Conservation (phyloP, 805 yeast species). For the Maudiozyma saulgeensis region DNA sequence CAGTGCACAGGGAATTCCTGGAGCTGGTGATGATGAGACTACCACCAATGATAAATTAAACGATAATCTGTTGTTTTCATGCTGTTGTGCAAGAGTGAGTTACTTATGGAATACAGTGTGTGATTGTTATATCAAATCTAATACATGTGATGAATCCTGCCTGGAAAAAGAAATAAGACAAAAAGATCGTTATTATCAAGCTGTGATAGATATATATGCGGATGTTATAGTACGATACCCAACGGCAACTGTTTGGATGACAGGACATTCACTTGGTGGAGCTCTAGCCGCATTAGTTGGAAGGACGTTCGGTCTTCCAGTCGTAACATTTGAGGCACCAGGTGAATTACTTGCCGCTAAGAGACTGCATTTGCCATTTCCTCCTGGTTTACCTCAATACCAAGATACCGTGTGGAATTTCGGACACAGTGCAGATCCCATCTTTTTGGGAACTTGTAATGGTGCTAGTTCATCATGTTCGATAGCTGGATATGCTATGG, state of each 20-base stretch:
- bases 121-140: constrained; percentile 77
- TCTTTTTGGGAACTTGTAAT: constrained; percentile 91
- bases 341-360: constrained; percentile 79
- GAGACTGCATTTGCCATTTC: constrained; percentile 81
- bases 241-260: constrained; percentile 67
- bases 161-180: constrained; percentile 65
- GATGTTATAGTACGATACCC: constrained; percentile 65
- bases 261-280: constrained; percentile 95
- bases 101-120: constrained; percentile 93
- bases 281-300: constrained; percentile 73
- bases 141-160: constrained; percentile 83
- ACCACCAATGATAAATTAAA: constrained; percentile 71
- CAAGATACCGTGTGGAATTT: constrained; percentile 87
- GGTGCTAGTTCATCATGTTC: constrained; percentile 88
- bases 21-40: constrained; percentile 73
- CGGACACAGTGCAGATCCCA: constrained; percentile 96
- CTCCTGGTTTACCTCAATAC: constrained; percentile 77
- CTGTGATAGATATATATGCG: constrained; percentile 65
- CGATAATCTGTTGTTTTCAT: constrained; percentile 82
- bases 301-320: constrained; percentile 83
- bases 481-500: constrained; percentile 94
- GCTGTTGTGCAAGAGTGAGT: constrained; percentile 91
- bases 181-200: constrained; percentile 74
- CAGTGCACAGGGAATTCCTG: constrained; percentile 67
- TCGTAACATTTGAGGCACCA: constrained; percentile 85